Evolutionary conservation across 73 alveolate species (phyloP), one percentile per base, ranked within the genome.

Genomic region (Uronychia setigera): DNA sequence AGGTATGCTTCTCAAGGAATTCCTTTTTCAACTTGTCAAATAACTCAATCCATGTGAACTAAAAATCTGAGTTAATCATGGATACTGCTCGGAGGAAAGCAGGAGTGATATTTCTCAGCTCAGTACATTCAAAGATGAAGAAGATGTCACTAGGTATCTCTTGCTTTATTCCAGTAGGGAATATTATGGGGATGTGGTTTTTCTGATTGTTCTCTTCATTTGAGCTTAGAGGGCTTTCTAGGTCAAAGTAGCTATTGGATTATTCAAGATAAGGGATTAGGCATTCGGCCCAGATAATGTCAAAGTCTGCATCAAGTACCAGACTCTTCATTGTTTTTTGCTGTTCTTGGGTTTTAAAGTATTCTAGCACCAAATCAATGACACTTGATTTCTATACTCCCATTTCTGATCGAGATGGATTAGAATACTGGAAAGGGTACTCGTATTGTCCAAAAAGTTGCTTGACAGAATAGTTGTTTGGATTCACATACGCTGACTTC

Each of bases 391-490:
- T 46, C n/a, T 5, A 46, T 5, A 19, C 5, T 11, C n/a, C 5
- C n/a, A 46, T 19, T 46, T 46, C 67, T 11, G 67, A 5, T 46
- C 67, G 5, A 11, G 67, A 46, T 19, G 5, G n/a, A 46, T 46
- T 46, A 19, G 19, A 11, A 19, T 46, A 19, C 5, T 46, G 5
- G 67, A 11, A 19, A 19, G 67, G 67, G 19, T 46, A 46, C 67
- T 86, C 79, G 13, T 57, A 29, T 0, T 79, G 31, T 35, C 92
- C 92, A 79, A 35, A 86, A 27, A 86, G 74, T 57, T 86, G 87
- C 1, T 78, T 75, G 1, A 0, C 26, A 0, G 60, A 78, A 33
- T 33, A 78, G 32, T 60, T 78, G 29, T 60, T 13, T 46, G 82
- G 74, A 31, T 86, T 86, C 27, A 86, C 59, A 19, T 32, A 85